A percentile compares a stretch with the other conserved stretches of the same genome.
Conservation (phyloP, 441 rosid genomes). For the Rhodomyrtus psidioides region DNA sequence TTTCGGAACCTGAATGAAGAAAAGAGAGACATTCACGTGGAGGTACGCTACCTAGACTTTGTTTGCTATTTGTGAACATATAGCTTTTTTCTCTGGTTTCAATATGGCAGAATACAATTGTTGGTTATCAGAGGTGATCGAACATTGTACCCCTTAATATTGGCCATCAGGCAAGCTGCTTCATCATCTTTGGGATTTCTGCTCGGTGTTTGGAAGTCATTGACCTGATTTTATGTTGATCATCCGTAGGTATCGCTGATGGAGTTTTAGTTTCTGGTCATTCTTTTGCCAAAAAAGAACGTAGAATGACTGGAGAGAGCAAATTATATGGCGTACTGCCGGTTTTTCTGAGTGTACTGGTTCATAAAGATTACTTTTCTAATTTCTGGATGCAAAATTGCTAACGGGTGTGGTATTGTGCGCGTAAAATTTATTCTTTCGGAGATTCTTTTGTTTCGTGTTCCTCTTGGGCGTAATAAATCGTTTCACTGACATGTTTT, state of each 20-base stretch:
- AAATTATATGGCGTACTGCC: slow-evolving; percentile 48
- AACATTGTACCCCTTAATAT: slow-evolving; percentile 78
- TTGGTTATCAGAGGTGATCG: slow-evolving; percentile 78
- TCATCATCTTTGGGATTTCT: not conserved
- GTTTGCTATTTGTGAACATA: too few species aligned
- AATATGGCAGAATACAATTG: too few species aligned
- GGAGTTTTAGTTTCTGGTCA: slow-evolving; percentile 77
- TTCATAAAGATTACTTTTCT: slow-evolving; percentile 70
- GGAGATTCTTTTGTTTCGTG: not conserved
- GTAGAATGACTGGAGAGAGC: slow-evolving; percentile 99
- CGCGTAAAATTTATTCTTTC: slow-evolving; percentile 29
- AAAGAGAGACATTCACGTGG: too few species aligned
- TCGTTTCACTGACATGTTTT: not conserved
- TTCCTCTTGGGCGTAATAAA: not conserved
- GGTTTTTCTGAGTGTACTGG: slow-evolving; percentile 32
- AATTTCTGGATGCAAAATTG: slow-evolving; percentile 97
- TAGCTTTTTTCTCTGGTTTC: too few species aligned
- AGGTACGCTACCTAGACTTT: too few species aligned
- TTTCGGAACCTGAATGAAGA: too few species aligned
- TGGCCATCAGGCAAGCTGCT: slow-evolving; percentile 72
- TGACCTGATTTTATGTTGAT: not conserved
- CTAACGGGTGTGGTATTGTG: slow-evolving; percentile 93
- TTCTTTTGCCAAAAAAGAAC: slow-evolving; percentile 86
- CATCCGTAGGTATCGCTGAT: too few species aligned
- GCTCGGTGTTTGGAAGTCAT: not conserved